phyloP scores from a whole-genome alignment of 1,139 yeast species.

The Yamadazyma songkhlaensis region DNA sequence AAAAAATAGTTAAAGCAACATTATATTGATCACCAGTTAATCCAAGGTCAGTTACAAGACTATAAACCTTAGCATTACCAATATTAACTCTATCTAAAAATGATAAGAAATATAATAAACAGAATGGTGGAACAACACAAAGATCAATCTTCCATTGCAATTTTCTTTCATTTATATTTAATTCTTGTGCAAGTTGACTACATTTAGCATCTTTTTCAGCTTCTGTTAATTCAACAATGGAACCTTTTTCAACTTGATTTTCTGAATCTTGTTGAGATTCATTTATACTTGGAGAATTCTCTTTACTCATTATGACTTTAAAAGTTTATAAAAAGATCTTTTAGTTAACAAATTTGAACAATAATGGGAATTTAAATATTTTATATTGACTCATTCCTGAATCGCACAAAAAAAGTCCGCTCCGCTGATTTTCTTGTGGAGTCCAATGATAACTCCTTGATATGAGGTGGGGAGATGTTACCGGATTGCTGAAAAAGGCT shows the following conservation, averaged over 20 bases:
- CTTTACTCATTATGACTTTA: background rate
- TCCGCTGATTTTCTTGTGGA: no score
- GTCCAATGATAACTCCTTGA: background rate
- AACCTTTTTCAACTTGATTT: background rate
- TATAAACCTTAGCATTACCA: slow-evolving; percentile 70
- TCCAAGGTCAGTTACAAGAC: slow-evolving; percentile 50
- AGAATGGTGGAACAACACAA: slow-evolving; percentile 68
- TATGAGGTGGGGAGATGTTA: background rate
- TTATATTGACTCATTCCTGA: background rate
- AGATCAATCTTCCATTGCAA: slow-evolving; percentile 64
- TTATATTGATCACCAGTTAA: slow-evolving; percentile 61
- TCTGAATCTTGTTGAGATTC: background rate
- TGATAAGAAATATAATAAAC: slow-evolving; percentile 64
- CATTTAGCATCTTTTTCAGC: slow-evolving; percentile 17
- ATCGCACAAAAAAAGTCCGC: background rate
- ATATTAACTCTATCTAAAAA: slow-evolving; percentile 74
- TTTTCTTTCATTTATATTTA: slow-evolving; percentile 38
- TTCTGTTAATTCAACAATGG: slow-evolving; percentile 5
- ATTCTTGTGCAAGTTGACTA: slow-evolving; percentile 26
- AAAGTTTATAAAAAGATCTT: background rate
- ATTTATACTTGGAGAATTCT: background rate
- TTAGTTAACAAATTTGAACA: background rate
- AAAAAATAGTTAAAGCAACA: slow-evolving; percentile 63
- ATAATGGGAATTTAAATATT: background rate
- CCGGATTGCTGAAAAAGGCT: no score